Evolutionary conservation across 345 rosid species (phyloP), one percentile per base, ranked within the genome.

Genomic region (Dimocarpus longan): DNA sequence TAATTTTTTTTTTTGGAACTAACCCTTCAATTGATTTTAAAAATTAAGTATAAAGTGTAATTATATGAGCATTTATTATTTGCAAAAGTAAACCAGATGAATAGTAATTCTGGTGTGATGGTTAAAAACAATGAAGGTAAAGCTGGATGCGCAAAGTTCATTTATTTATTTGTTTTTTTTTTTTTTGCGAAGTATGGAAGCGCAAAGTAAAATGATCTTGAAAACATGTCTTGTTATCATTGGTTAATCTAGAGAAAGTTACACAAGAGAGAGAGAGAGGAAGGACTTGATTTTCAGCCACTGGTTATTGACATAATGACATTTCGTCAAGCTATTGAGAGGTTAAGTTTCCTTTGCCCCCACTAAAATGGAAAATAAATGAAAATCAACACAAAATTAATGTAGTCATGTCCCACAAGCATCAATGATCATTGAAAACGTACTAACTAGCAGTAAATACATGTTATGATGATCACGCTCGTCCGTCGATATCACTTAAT

Each of bases 381-480:
- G 19, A 43, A 28, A 4, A 37, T 72, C 7, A 28, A 26, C 28
- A 26, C 28, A 26, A 26, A 48, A 5, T 48, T 48, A 8, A 22
- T 43, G 32, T 65, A 18, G 12, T 46, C 24, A 32, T 46, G 71
- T 28, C 70, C 70, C 78, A 48, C 78, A 65, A 11, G 32, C 10
- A 5, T 65, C 70, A 28, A 19, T 28, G 18, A 18, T 75, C 70
- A 65, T 75, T 48, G 28, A 63, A 19, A 66, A 57, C 3, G 63
- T 57, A 57, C 48, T 75, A 66, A 75, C 52, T 62, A 74, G 16
- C 39, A 43, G 68, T 43, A 21, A 60, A 40, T 60, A 21, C 63
- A 57, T 57, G 26, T 57, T 57, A 37, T 5, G 18, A n/a, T 37
- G 18, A n/a, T 37, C 42, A 37, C 76, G 52, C n/a, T 40, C 6